Percentiles rank a stretch among this genome's conserved stretches.
Evolutionary conservation across 1,139 yeast species (phyloP).

Genomic region (Geotrichum europaeum): DNA sequence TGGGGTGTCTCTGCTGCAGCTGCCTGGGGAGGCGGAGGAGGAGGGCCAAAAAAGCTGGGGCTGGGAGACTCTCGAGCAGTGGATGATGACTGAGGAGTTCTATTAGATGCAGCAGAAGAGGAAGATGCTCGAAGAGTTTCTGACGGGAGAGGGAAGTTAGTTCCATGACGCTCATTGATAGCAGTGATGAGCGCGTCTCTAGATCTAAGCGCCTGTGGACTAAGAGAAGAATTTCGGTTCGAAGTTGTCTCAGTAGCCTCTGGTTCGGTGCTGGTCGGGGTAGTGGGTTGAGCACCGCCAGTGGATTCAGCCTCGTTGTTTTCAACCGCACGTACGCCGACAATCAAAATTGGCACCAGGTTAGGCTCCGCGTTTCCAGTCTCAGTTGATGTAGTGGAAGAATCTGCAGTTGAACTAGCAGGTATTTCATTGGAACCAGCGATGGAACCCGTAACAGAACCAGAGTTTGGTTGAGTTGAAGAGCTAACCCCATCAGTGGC

Average conservation of each 20-base stretch:
- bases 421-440: neutral
- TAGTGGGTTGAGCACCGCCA: neutral
- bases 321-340: conserved; percentile 48
- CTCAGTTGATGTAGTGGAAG: neutral
- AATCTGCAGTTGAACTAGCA: neutral
- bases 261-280: neutral
- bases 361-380: conserved; percentile 24
- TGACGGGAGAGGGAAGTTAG: conserved; percentile 6
- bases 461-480: conserved; percentile 13
- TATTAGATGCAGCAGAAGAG: neutral
- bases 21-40: conserved; percentile 6
- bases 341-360: conserved; percentile 48
- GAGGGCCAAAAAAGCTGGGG: neutral
- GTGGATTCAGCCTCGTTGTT: neutral
- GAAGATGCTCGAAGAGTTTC: conserved; percentile 2
- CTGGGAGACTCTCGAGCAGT: neutral
- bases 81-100: conserved; percentile 3
- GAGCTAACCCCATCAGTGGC: neutral
- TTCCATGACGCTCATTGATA: conserved; percentile 9
- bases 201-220: conserved; percentile 3
- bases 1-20: neutral
- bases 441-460: conserved; percentile 7
- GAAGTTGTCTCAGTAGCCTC: neutral
- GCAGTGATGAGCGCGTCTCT: conserved; percentile 12
- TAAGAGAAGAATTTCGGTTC: neutral